These are phyloP conservation scores for Saccharomycopsis hybrid DNA, from an alignment of 1,139 yeast species.

Conservation along the genomic window DNA sequence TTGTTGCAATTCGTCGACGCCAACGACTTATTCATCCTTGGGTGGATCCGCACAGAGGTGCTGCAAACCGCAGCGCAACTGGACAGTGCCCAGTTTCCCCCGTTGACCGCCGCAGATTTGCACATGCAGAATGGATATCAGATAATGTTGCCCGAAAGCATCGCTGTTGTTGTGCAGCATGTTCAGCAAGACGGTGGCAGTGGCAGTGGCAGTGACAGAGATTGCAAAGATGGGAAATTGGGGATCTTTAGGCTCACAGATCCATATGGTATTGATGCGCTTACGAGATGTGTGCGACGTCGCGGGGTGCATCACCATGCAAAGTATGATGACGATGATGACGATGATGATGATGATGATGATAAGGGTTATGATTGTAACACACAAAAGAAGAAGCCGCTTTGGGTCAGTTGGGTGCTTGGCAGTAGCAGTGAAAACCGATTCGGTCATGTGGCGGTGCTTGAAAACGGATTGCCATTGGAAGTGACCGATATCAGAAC, in stretches of 20 bases:
- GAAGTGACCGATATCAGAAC: constrained; percentile 38
- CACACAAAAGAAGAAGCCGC: too few relatives aligned
- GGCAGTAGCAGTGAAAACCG: constrained; percentile 28
- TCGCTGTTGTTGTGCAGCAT: constrained; percentile 57
- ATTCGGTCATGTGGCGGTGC: constrained; percentile 47
- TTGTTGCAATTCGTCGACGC: constrained; percentile 47
- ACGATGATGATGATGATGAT: too few relatives aligned
- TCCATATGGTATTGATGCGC: constrained; percentile 46
- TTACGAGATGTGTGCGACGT: too few relatives aligned
- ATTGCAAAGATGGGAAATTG: too few relatives aligned
- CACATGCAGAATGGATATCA: constrained; percentile 62
- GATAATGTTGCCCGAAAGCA: constrained; percentile 59
- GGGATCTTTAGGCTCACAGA: constrained; percentile 55
- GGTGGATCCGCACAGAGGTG: constrained; percentile 69
- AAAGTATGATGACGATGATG: too few relatives aligned
- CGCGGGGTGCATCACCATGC: constrained; percentile 58
- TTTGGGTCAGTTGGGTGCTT: too few relatives aligned
- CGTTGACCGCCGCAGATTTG: constrained; percentile 52
- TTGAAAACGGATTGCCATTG: constrained; percentile 39
- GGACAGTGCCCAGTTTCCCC: too few relatives aligned
- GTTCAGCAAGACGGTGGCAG: too few relatives aligned
- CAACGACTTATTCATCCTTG: constrained; percentile 48
- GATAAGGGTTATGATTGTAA: constrained; percentile 42
- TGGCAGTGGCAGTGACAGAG: too few relatives aligned
- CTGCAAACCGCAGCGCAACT: constrained; percentile 59